Base-by-base conservation (phyloP, 2,329 filamentous ascomycete genomes). In the Gaeumannomyces sp. region DNA sequence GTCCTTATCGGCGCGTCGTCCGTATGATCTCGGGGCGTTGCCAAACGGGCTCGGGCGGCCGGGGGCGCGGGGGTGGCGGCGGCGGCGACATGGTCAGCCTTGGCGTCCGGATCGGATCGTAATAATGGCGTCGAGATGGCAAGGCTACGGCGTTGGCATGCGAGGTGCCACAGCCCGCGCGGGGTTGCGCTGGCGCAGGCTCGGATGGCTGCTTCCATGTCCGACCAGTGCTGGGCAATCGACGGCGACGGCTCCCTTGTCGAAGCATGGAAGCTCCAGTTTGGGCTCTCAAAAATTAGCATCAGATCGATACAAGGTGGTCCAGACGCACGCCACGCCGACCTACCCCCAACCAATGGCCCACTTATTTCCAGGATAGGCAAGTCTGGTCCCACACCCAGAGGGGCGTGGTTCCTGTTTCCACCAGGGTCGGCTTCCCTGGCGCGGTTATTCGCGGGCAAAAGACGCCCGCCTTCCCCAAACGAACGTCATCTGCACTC, bases 11-110 rank as follows among this genome's bases (percentile, higher is more conserved):
- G 81, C 71, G 22, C 80, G 79, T 73, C 82, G 83, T 70, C 87
- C 87, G 69, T 87, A 87, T 33, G 81, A 79, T 67, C 85, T 79
- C 14, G 86, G 86, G 7, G 85, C 86, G 66, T 85, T 76, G 69
- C 83, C 84, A 53, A 87, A 76, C 7, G 80, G 76, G 22, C 80
- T 79, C 60, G 33, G 62, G 64, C 53, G 22, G 64, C 57, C 16
- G 58, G 57, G 22, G 61, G 13, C 31, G 59, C 10, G 25, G 61
- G 56, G 29, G 67, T 11, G 35, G 61, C n/a, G 59, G 59, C 65
- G 27, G 61, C 59, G 29, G 67, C 14, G 35, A 58, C 65, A 25
- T 66, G 56, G 53, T 62, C 28, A n/a, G 64, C n/a, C 60, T 31
- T 62, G 70, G 72, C 14, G 64, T 62, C 53, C 38, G 56, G 53